Base-by-base conservation (phyloP, 352 stramenopile genomes). In the Pythium chondricola region DNA sequence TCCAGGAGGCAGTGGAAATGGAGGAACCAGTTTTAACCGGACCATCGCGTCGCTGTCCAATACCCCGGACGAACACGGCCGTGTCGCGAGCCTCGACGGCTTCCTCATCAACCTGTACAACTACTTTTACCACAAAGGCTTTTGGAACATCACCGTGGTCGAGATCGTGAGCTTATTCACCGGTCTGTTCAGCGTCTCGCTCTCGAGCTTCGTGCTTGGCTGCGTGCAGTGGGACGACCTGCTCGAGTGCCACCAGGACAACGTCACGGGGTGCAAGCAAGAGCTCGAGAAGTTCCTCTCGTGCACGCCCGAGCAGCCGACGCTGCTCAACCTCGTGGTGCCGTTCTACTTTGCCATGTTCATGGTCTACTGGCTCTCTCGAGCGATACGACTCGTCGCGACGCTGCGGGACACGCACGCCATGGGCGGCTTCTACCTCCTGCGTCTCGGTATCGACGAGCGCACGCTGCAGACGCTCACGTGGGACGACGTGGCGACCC, bases 191-290 rank as follows among this genome's bases (percentile, higher is more conserved):
- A 99, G 93, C 52, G 79, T 99, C 20, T 72, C 84, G 53, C 80
- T 97, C 30, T 96, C 81, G n/a, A 95, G 85, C 25, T 96, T 98
- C 50, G 48, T 98, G 42, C 75, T 99, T 22, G 91, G 87, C 1
- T 98, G 95, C 61, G 82, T 99, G 21, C 85, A 99, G 68, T 99
- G 97, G 96, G 48, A 48, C 9, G 64, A 73, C 35, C 63, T 99
- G 22, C 55, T 96, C 20, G 70, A 75, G 18, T 97, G 90, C 56
- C 69, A 80, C 48, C 55, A 67, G 27, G 79, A 77, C 48, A 58
- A 56, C 2, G 75, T 93, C 38, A 84, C 91, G 47, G 52, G 69
- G 1, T 99, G 96, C 71, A 63, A 79, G 18, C 56, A 72, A 42
- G 60, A 85, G 20, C 52, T 94, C 35, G 80, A 88, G 32, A 49